Conservation (phyloP, 73 alveolate species). For the Paramecium tetraurelia region DNA sequence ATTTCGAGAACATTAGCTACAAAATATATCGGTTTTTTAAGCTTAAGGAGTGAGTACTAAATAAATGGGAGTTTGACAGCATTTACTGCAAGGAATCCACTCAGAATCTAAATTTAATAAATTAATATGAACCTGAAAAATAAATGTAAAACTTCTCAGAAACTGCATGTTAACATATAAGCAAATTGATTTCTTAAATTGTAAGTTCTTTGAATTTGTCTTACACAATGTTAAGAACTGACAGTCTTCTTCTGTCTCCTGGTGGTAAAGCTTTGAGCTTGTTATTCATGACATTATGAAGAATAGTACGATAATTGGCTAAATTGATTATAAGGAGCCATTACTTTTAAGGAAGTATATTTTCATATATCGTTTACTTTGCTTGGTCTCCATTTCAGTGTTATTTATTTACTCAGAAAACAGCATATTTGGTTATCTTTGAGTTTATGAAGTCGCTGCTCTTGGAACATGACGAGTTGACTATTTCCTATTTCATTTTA, state of each 20-base stretch:
- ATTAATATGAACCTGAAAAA: not conserved
- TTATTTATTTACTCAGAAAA: not conserved
- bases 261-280: slow-evolving; percentile 21
- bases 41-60: not conserved
- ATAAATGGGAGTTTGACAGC: not conserved
- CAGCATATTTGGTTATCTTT: not conserved
- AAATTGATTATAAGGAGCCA: not conserved
- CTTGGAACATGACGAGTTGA: slow-evolving; percentile 32
- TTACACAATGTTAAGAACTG: not conserved
- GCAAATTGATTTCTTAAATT: not conserved
- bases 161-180: not conserved
- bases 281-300: not conserved
- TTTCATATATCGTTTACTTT: slow-evolving; percentile 24
- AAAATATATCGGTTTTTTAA: slow-evolving; percentile 24
- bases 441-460: slow-evolving; percentile 7
- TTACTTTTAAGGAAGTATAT: not conserved
- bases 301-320: slow-evolving; percentile 31
- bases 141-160: slow-evolving; percentile 28
- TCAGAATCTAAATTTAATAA: not conserved
- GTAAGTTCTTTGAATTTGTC: slow-evolving; percentile 17
- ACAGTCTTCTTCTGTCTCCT: not conserved
- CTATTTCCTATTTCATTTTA: not conserved
- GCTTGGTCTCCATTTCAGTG: not conserved
- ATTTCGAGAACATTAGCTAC: slow-evolving; percentile 20
- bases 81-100: slow-evolving; percentile 15